Base-by-base conservation (phyloP, 257 asterid species). In the Marsdenia floribunda region DNA sequence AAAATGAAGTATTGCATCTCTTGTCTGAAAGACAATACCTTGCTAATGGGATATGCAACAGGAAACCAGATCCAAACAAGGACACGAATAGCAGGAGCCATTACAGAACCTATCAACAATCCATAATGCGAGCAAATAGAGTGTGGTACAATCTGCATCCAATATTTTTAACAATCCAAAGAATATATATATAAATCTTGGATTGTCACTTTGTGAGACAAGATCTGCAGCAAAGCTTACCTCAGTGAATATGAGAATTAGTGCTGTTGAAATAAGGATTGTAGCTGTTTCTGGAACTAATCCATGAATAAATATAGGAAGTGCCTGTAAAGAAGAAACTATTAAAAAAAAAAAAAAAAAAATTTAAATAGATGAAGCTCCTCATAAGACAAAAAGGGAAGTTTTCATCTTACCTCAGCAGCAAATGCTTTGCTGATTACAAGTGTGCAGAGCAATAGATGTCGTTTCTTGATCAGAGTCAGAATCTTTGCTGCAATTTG, bases 231-330 rank as follows among this genome's bases (percentile, higher is more conserved):
- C 19, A 60, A 59, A 73, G 38, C 72, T 80, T 80, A 93, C 98
- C 96, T 91, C 98, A 59, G 96, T 96, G 76, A 93, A 88, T 57
- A 93, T 81, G 74, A 91, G 93, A 68, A 91, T 86, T 66, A 93
- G 77, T 46, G 92, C 92, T 75, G 90, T 88, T 2, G 98, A 93
- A 66, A 93, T 87, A 72, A 93, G 86, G 73, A 91, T 89, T 16
- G 98, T 96, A 15, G 89, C 90, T 88, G 89, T 87, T 72, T 92
- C 97, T 55, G 89, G 64, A 11, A 88, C 73, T 29, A 91, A 82
- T 60, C 83, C 69, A 44, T 89, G 90, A 0, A 93, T 90, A 71
- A 93, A 91, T 74, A 93, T 86, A 66, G 98, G 98, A 77, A 93
- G 97, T 78, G 97, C 90, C 98, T 89, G 92, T 40, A 77, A 76